These are phyloP conservation scores for Lentinula detonsa DNA, from an alignment of 768 basidiomycete species.

Conservation along the genomic window DNA sequence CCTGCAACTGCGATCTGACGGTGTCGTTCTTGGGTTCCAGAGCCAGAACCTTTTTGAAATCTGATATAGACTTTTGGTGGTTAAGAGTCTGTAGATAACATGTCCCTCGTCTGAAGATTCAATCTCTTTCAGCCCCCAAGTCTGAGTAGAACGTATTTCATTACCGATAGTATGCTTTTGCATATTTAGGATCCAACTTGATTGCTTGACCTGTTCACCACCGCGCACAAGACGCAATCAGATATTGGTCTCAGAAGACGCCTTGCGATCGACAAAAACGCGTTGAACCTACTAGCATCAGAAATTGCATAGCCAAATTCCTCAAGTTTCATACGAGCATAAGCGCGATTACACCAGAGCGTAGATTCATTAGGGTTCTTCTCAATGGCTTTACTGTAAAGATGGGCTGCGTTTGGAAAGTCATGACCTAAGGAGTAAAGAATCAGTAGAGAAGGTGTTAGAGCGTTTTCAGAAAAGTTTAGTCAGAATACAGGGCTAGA, in stretches of 20 bases:
- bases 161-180: conserved; percentile 84
- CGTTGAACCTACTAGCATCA: conserved; percentile 67
- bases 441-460: neutral
- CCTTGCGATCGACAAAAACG: neutral
- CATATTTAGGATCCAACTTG: conserved; percentile 80
- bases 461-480: neutral
- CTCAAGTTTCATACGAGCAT: conserved; percentile 87
- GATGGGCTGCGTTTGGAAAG: conserved; percentile 65
- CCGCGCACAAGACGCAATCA: conserved; percentile 1
- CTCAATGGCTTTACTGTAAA: conserved; percentile 83
- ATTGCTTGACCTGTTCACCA: conserved; percentile 67
- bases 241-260: neutral
- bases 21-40: conserved; percentile 85
- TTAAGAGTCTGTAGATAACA: conserved; percentile 88
- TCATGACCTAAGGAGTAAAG: conserved; percentile 45
- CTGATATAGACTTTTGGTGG: conserved; percentile 78
- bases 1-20: conserved; percentile 72
- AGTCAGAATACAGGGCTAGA: neutral
- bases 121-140: neutral
- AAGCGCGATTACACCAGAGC: conserved; percentile 92
- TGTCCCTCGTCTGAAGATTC: conserved; percentile 58
- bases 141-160: conserved; percentile 12
- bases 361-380: conserved; percentile 86
- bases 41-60: conserved; percentile 79
- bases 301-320: conserved; percentile 87